These are phyloP conservation scores for Arachnomyces sp. DNA, from an alignment of 2,329 filamentous ascomycete genomes.

Conservation along the genomic window DNA sequence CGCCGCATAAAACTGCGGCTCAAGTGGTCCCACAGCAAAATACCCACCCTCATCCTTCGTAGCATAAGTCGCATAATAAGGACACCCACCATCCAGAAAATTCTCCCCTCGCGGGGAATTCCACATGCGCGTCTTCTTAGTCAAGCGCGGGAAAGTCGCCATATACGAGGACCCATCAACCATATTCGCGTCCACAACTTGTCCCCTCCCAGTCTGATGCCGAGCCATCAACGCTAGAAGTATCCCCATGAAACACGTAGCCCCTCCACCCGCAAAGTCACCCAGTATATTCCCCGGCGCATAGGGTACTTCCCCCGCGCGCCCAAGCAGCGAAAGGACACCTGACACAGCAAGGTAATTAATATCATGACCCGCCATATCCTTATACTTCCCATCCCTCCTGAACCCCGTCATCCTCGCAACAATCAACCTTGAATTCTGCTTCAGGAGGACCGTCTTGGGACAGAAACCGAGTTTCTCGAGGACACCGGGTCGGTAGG, in stretches of 20 bases:
- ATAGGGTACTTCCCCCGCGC: conserved; percentile 59
- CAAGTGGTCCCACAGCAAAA: conserved; percentile 83
- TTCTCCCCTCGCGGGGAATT: conserved; percentile 61
- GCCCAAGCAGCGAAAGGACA: conserved; percentile 66
- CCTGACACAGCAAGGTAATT: conserved; percentile 91
- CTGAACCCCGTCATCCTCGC: conserved; percentile 86
- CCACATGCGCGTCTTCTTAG: conserved; percentile 56
- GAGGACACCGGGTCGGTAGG: conserved; percentile 83
- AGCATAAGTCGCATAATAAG: conserved; percentile 84
- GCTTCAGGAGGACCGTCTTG: conserved; percentile 49
- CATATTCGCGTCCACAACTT: conserved; percentile 95
- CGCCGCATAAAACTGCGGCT: conserved; percentile 71
- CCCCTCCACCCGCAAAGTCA: conserved; percentile 86
- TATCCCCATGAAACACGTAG: conserved; percentile 71
- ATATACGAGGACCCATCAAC: conserved; percentile 80
- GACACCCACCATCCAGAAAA: conserved; percentile 71
- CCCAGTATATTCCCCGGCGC: conserved; percentile 77
- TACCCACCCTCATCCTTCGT: conserved; percentile 64
- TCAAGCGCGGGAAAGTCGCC: conserved; percentile 65
- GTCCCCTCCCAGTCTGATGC: conserved; percentile 57
- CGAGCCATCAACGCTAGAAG: conserved; percentile 68
- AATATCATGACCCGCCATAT: conserved; percentile 92
- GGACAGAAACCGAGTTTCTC: conserved; percentile 76
- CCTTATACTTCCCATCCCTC: conserved; percentile 71
- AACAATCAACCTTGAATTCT: conserved; percentile 70